A percentile compares a stretch with the other conserved stretches of the same genome.
phyloP scores from a whole-genome alignment of 2,329 filamentous ascomycete species.

The Colletotrichum sp. region DNA sequence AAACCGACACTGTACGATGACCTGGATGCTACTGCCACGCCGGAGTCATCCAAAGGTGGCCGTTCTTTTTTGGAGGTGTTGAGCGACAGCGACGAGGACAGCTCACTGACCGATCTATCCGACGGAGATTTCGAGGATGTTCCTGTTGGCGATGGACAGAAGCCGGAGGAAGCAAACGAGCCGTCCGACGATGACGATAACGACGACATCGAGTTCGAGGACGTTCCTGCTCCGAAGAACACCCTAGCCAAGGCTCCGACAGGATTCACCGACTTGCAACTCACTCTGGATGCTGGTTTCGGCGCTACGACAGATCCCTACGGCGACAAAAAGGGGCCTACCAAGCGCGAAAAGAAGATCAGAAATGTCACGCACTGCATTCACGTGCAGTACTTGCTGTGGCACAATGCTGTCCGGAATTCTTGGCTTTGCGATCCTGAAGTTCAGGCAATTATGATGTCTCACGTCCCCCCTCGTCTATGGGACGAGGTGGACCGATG shows the following conservation, averaged over 20 bases:
- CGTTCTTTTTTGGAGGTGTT: conserved; percentile 49
- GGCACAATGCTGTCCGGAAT: conserved; percentile 88
- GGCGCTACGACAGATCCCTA: conserved; percentile 64
- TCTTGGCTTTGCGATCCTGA: conserved; percentile 80
- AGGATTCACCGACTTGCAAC: conserved; percentile 71
- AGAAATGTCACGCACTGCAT: conserved; percentile 83
- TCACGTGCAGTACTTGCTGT: conserved; percentile 87
- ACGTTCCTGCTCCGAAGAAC: conserved; percentile 49
- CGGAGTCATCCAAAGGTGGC: conserved; percentile 46
- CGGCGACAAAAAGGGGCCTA: conserved; percentile 79
- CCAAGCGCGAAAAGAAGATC: conserved; percentile 82
- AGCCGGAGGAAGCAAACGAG: conserved; percentile 42
- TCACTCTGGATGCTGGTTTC: conserved; percentile 69
- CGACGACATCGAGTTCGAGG: conserved; percentile 69
- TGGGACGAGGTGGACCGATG: conserved; percentile 78
- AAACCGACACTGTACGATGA: conserved; percentile 68
- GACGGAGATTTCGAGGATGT: conserved; percentile 61
- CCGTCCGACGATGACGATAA: conserved; percentile 56
- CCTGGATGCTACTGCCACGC: conserved; percentile 56
- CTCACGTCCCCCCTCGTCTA: conserved; percentile 72
- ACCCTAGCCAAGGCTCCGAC: conserved; percentile 48
- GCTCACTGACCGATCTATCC: conserved; percentile 58
- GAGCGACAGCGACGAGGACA: conserved; percentile 49
- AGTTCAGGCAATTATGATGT: conserved; percentile 76
- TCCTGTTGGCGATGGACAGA: conserved; percentile 45